Evolutionary conservation across 1,284 basidiomycete species (phyloP).

Genomic region (Volvariella surrecta): DNA sequence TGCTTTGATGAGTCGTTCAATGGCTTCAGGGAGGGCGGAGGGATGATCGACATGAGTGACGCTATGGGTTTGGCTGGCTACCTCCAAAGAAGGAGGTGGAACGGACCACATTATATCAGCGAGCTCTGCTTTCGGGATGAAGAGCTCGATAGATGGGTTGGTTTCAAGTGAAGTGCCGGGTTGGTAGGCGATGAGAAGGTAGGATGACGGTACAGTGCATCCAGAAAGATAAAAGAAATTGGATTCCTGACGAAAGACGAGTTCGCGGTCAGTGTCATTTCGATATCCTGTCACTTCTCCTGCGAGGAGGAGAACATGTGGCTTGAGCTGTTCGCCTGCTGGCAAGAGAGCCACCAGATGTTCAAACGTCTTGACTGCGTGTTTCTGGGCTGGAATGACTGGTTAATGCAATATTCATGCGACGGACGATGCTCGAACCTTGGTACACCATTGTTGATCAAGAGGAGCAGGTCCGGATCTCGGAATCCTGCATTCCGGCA

Average conservation of each 20-base stretch:
- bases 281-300: slow-evolving; percentile 57
- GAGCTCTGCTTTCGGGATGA: slow-evolving; percentile 66
- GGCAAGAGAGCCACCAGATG: slow-evolving; percentile 41
- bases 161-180: slow-evolving; percentile 36
- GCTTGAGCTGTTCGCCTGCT: slow-evolving; percentile 40
- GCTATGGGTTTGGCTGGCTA: slow-evolving; percentile 47
- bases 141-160: slow-evolving; percentile 50
- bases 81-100: slow-evolving; percentile 65
- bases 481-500: background rate
- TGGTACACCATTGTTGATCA: slow-evolving; percentile 24
- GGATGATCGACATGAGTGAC: slow-evolving; percentile 48
- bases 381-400: slow-evolving; percentile 25
- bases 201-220: slow-evolving; percentile 64
- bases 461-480: background rate
- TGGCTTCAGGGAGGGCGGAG: slow-evolving; percentile 37
- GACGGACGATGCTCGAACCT: slow-evolving; percentile 17
- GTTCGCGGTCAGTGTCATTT: slow-evolving; percentile 86
- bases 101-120: slow-evolving; percentile 81
- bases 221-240: slow-evolving; percentile 88
- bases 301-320: slow-evolving; percentile 55
- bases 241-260: slow-evolving; percentile 70
- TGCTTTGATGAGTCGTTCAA: slow-evolving; percentile 46
- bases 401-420: slow-evolving; percentile 5
- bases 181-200: slow-evolving; percentile 56
- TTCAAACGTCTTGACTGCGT: slow-evolving; percentile 42